phyloP scores from a whole-genome alignment of 2,329 filamentous ascomycete genomes.

The Colletotrichum chlorophyti region DNA sequence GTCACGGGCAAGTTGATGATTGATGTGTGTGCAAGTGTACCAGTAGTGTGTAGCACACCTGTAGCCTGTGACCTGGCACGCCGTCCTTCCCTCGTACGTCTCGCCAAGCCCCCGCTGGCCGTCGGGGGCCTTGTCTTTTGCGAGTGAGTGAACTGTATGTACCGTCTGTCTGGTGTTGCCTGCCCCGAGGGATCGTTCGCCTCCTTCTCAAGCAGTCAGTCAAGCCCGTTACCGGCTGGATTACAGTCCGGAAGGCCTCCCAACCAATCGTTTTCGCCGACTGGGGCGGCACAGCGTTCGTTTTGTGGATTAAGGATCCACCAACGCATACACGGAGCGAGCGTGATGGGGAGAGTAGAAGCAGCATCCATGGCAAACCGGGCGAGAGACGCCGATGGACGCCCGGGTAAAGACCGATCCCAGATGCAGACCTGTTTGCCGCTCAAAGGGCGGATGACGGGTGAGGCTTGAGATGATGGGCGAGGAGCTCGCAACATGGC shows the following conservation, averaged over 20 bases:
- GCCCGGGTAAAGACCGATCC: slow-evolving; percentile 13
- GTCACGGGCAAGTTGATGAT: neutral
- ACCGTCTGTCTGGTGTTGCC: neutral
- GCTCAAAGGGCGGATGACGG: neutral
- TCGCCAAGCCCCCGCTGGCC: too few species aligned
- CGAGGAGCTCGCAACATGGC: neutral
- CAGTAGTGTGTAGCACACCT: neutral
- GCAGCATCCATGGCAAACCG: neutral
- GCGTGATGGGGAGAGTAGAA: slow-evolving; percentile 2
- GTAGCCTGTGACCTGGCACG: neutral
- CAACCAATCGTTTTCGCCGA: neutral
- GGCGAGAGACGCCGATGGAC: slow-evolving; percentile 11
- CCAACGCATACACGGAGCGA: slow-evolving; percentile 7
- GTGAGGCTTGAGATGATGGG: neutral
- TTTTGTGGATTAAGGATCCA: slow-evolving; percentile 11
- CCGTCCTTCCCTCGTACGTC: neutral
- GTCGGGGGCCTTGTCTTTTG: too few species aligned
- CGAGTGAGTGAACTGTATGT: neutral
- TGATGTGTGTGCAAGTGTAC: too few species aligned
- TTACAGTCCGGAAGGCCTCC: neutral
- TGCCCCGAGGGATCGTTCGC: neutral
- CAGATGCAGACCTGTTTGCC: neutral
- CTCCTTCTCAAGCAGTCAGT: neutral
- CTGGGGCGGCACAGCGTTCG: slow-evolving; percentile 5
- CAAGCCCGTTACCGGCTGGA: neutral